These are phyloP conservation scores for Diplogelasinospora grovesii DNA, from an alignment of 495 filamentous ascomycete genomes.

Conservation along the genomic window DNA sequence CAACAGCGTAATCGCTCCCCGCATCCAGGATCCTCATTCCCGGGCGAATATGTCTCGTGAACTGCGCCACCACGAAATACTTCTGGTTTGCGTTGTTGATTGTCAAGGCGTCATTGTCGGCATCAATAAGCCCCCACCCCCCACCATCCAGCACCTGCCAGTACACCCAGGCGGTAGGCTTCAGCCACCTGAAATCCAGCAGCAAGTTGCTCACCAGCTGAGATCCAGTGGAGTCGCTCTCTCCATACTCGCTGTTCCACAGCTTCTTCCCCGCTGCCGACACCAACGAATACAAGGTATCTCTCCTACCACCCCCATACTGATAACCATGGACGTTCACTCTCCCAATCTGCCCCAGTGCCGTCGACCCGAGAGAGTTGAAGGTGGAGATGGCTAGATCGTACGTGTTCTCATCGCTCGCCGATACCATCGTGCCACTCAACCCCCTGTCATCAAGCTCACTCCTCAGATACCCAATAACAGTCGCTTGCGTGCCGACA, in stretches of 20 bases:
- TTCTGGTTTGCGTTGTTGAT: slow-evolving; percentile 24
- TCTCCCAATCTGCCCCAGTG: slow-evolving; percentile 16
- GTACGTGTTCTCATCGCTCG: slow-evolving; percentile 27
- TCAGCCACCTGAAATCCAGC: slow-evolving; percentile 31
- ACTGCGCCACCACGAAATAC: slow-evolving; percentile 32
- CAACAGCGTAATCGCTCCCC: slow-evolving; percentile 26
- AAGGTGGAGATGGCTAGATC: slow-evolving; percentile 26
- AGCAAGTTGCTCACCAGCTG: slow-evolving; percentile 27
- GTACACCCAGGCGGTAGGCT: slow-evolving; percentile 35
- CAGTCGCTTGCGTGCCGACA: slow-evolving; percentile 19
- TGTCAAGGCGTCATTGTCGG: slow-evolving; percentile 23
- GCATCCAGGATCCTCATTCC: slow-evolving; percentile 32
- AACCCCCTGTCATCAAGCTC: slow-evolving; percentile 26
- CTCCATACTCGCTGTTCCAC: slow-evolving; percentile 38
- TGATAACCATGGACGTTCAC: slow-evolving; percentile 38
- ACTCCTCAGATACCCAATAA: slow-evolving; percentile 16
- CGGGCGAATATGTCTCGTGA: slow-evolving; percentile 26
- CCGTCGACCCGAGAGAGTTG: slow-evolving; percentile 18
- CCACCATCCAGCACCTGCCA: slow-evolving; percentile 32
- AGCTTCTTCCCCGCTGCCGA: slow-evolving; percentile 20
- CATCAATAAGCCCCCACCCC: slow-evolving; percentile 31
- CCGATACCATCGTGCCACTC: slow-evolving; percentile 19
- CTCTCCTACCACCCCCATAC: slow-evolving; percentile 21
- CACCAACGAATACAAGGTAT: slow-evolving; percentile 18
- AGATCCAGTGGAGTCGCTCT: slow-evolving; percentile 27